A percentile compares a stretch with the other conserved stretches of the same genome.
Conservation (phyloP, 768 basidiomycete genomes). For the Termitomyces sp. region DNA sequence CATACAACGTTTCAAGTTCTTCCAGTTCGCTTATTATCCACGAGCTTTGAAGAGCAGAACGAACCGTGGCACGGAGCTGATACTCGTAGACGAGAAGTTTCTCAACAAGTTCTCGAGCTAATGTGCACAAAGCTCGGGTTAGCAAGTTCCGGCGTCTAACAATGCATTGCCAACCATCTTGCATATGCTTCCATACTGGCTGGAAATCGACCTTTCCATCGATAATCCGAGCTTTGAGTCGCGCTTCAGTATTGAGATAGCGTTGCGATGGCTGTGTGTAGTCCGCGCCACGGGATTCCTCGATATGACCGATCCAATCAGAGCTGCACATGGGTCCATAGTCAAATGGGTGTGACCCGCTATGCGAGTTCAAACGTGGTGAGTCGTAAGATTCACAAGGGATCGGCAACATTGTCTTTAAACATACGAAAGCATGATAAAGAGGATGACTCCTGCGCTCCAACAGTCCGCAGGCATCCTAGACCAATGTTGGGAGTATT, state of each 20-base stretch:
- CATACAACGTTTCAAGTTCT: constrained; percentile 61
- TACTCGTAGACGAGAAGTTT: constrained; percentile 61
- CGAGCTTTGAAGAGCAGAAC: constrained; percentile 51
- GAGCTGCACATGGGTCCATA: constrained; percentile 38
- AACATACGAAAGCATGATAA: constrained; percentile 79
- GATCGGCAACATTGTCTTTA: background rate
- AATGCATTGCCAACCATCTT: constrained; percentile 46
- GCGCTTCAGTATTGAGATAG: constrained; percentile 48
- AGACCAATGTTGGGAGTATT: background rate
- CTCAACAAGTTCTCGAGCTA: constrained; percentile 58
- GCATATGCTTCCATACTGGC: constrained; percentile 51
- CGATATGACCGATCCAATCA: constrained; percentile 32
- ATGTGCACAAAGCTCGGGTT: background rate
- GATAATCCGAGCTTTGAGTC: constrained; percentile 69
- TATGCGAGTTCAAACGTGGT: constrained; percentile 21
- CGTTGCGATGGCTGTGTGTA: constrained; percentile 36
- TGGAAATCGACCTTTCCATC: constrained; percentile 57
- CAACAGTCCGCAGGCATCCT: constrained; percentile 91
- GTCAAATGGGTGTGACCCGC: constrained; percentile 79
- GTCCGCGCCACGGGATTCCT: constrained; percentile 27
- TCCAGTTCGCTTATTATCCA: constrained; percentile 69
- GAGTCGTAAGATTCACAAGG: background rate
- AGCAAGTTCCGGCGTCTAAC: background rate
- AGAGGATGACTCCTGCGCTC: constrained; percentile 80
- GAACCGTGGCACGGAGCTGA: constrained; percentile 57